Evolutionary conservation across 2,329 filamentous ascomycete species (phyloP), one percentile per base, ranked within the genome.

Genomic region (Penicillium sp.): DNA sequence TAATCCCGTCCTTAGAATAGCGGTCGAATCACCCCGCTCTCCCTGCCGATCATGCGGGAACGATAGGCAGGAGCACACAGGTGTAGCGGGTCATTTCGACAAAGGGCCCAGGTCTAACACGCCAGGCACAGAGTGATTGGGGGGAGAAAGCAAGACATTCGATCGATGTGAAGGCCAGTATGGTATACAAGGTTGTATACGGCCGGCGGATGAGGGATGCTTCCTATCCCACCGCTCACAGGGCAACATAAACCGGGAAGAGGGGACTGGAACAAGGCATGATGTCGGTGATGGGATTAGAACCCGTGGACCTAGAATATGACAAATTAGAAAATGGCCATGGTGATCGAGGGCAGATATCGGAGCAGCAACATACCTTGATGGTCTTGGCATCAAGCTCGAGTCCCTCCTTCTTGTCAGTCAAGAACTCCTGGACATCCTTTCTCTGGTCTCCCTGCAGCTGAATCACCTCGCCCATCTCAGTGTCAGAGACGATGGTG

Each of bases 391-490:
- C 80, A 76, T 96, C 88, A 70, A 96, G 84, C 73, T 88, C 88
- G 66, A 97, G 81, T 67, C 91, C 91, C 69, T 90, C 87, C 75
- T 90, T 88, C 81, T 95, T 94, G 77, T 95, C 87, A 75, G 84
- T 83, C 74, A 97, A 84, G 79, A 97, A 98, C 70, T 96, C 89
- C 74, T 94, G 87, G 72, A 96, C 87, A 82, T 95, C 89, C 77
- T 95, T 95, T 76, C 93, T 91, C 80, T 98, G 93, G 74, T 98
- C 93, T 68, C 93, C 93, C 76, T 98, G 93, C 69, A 98, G 86
- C 81, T 98, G 93, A 71, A 98, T 96, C 81, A 97, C 91, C 80
- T 97, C 90, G 72, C 91, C 91, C 88, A 96, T 95, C 76, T 95
- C 89, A 64, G 81, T 82, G 76, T 97, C 91, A 70, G 83, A 83